Conservation (phyloP, 2,329 filamentous ascomycete genomes). For the Dothideomycetidae sp. region DNA sequence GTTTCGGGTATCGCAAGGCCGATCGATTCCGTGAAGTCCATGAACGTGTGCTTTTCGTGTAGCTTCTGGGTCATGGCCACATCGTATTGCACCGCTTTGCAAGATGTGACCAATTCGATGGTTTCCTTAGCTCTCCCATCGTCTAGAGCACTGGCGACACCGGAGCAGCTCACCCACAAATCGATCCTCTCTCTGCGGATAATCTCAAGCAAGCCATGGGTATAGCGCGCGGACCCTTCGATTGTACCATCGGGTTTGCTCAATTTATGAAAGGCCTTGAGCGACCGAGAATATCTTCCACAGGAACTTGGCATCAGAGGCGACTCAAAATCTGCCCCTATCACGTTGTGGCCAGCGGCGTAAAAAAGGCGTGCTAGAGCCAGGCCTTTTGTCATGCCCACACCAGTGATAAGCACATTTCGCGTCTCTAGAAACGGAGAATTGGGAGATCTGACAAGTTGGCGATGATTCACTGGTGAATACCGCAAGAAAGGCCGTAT, state of each 20-base stretch:
- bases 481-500: conserved; percentile 13
- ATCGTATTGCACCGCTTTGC: conserved; percentile 51
- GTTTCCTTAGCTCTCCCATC: conserved; percentile 51
- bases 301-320: conserved; percentile 23
- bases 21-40: conserved; percentile 40
- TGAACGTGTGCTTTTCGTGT: conserved; percentile 53
- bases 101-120: conserved; percentile 43
- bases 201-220: conserved; percentile 42
- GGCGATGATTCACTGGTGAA: conserved; percentile 13
- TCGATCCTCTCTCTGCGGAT: conserved; percentile 47
- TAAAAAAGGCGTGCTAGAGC: conserved; percentile 51
- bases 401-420: conserved; percentile 56
- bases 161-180: conserved; percentile 61
- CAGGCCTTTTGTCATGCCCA: conserved; percentile 59
- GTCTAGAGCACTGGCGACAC: conserved; percentile 49
- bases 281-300: conserved; percentile 44
- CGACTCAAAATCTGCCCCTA: conserved; percentile 52
- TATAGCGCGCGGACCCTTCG: conserved; percentile 36
- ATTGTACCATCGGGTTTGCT: conserved; percentile 21
- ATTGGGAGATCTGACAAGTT: conserved; percentile 15
- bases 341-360: conserved; percentile 50
- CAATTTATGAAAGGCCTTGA: conserved; percentile 42
- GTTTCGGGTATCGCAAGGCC: conserved; percentile 35
- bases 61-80: conserved; percentile 41
- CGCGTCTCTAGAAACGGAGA: conserved; percentile 29